Evolutionary conservation across 2,329 filamentous ascomycete species (phyloP), one percentile per base, ranked within the genome.

Genomic region (Dactylellina cionopaga): DNA sequence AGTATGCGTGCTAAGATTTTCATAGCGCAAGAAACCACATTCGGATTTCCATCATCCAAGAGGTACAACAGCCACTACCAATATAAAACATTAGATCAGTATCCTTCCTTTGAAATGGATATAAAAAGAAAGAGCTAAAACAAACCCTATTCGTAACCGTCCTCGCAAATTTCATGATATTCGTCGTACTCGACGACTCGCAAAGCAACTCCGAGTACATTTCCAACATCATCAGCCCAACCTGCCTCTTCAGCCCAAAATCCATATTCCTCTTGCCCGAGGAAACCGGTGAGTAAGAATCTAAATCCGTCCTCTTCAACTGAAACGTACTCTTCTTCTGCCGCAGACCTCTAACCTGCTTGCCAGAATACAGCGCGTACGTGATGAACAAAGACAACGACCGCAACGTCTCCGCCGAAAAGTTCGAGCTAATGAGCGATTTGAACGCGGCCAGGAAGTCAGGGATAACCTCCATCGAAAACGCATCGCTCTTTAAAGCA

Each of bases 31-130:
- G 92, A 84, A 9, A 97, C 90, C 19, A 96, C 89, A 75, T 92
- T 90, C 4, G 91, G 85, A 69, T 98, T 91, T 73, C 91, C 88
- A 79, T 97, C 93, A 5, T 92, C 92, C 54, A 98, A 85, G 11
- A 99, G 86, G 80, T 97, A 96, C 11, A 99, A 83, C 11, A 96
- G 85, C 93, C 93, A 97, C 89, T 94, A 75, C n/a, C n/a, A n/a
- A 39, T 33, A 47, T n/a, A 39, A 54, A 47, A 35, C 13, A 17
- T 41, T 56, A 74, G 64, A 24, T n/a, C n/a, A n/a, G n/a, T n/a
- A n/a, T n/a, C n/a, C n/a, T n/a, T 41, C 24, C 24, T 41, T 19
- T 59, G 27, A 46, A 31, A 33, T 66, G 5, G 25, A 25, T 25
- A 29, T 19, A 49, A 51, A 11, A 47, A 19, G 62, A 47, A 63